These are phyloP conservation scores for Thalassiosira tumida DNA, from an alignment of 352 stramenopile genomes.

Conservation along the genomic window DNA sequence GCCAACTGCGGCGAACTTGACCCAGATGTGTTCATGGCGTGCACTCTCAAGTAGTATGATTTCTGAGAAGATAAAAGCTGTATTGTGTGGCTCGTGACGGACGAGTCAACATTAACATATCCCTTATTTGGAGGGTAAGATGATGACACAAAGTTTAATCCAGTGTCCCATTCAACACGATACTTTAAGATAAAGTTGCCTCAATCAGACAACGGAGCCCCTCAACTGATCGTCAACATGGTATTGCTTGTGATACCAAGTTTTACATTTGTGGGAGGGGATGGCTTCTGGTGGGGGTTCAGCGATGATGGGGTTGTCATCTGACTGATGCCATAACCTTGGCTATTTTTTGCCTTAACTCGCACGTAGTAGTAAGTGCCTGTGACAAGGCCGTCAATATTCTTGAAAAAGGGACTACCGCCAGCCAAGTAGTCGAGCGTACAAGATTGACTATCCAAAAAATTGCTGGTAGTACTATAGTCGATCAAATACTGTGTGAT, in stretches of 20 bases:
- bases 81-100: slow-evolving; percentile 75
- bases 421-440: slow-evolving; percentile 85
- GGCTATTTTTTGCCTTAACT: slow-evolving; percentile 89
- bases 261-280: slow-evolving; percentile 92
- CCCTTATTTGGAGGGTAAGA: slow-evolving; percentile 89
- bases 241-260: slow-evolving; percentile 91
- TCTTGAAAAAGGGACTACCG: slow-evolving; percentile 89
- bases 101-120: slow-evolving; percentile 79
- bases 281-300: slow-evolving; percentile 94
- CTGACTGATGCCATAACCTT: slow-evolving; percentile 92
- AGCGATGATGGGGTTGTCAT: slow-evolving; percentile 92
- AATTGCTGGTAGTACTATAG: slow-evolving; percentile 86
- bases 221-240: slow-evolving; percentile 94
- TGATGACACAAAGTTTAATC: slow-evolving; percentile 92
- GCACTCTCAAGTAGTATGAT: slow-evolving; percentile 82
- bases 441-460: slow-evolving; percentile 73
- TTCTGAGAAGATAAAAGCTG: slow-evolving; percentile 82
- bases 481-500: slow-evolving; percentile 92
- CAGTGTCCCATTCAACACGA: slow-evolving; percentile 94
- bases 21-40: slow-evolving; percentile 83
- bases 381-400: slow-evolving; percentile 86
- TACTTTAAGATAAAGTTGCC: slow-evolving; percentile 93
- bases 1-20: slow-evolving; percentile 71
- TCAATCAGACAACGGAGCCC: slow-evolving; percentile 92
- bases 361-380: slow-evolving; percentile 90